Conservation (phyloP, 352 stramenopile genomes). For the Phytophthora podocarpi region DNA sequence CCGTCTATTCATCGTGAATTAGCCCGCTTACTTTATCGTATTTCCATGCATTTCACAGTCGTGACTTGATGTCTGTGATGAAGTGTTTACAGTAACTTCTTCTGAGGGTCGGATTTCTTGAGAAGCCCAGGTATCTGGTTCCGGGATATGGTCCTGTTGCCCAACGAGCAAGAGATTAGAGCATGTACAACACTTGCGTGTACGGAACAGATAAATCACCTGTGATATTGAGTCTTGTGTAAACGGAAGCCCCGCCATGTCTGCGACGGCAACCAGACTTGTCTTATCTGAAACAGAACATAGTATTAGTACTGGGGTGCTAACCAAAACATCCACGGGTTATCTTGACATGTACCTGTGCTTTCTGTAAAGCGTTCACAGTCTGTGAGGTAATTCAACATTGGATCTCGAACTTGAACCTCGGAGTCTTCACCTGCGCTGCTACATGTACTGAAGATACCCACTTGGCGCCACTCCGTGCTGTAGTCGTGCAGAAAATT, state of each 20-base stretch:
- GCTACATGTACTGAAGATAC: neutral
- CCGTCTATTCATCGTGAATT: conserved; percentile 23
- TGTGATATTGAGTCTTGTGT: neutral
- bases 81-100: neutral
- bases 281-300: conserved; percentile 10
- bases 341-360: conserved; percentile 20
- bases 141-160: neutral
- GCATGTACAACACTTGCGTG: neutral
- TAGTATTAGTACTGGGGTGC: neutral
- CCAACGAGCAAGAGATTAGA: neutral
- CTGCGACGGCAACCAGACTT: conserved; percentile 21
- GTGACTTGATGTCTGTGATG: neutral
- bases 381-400: conserved; percentile 62
- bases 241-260: conserved; percentile 17
- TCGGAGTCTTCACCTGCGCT: conserved; percentile 5
- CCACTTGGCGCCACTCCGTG: too few relatives aligned
- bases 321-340: neutral
- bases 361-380: conserved; percentile 63
- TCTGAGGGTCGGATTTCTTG: conserved; percentile 3
- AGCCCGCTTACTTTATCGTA: conserved; percentile 31
- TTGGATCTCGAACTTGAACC: conserved; percentile 45
- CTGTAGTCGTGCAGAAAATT: conserved; percentile 1
- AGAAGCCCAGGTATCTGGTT: neutral
- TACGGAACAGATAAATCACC: neutral
- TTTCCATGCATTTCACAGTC: neutral